Base-by-base conservation (phyloP, 2,329 filamentous ascomycete species). In the Diaporthe ampelina region DNA sequence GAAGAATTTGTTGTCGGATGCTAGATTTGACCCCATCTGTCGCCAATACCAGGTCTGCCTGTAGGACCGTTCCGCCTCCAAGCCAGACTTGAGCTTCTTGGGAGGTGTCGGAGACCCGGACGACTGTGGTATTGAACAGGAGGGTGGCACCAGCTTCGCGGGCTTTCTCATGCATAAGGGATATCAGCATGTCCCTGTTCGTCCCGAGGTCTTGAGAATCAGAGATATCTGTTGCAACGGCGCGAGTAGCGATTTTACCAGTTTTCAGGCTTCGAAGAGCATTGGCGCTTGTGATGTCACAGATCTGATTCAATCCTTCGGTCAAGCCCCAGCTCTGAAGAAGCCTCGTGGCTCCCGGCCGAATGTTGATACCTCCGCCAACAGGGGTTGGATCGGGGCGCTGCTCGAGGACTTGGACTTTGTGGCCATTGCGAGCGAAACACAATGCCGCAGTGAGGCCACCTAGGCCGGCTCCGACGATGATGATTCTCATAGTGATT, bases 11-110 rank as follows among this genome's bases (percentile, higher is more conserved):
- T 75, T 83, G 83, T 21, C 85, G 79, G 0, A 84, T 85, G 26
- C 78, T 81, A 29, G 85, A 86, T 29, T 84, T 81, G 9, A 87
- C 84, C 10, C 86, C 85, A 74, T 88, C 84, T 29, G 85, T 84
- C 1, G 84, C 84, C 45, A 87, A 78, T 19, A 86, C 82, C 9
- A 86, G 74, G 71, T 87, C 84, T 3, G 83, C 85, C 6, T 78
- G 79, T 37, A 85, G 78, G 13, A 78, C 81, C 70, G 85, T 82
- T 1, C 82, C 85, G 69, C 75, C 35, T 7, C 70, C 63, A 7
- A 65, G 24, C 35, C 1, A 48, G 19, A 74, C 57, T 43, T 26
- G 56, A n/a, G 65, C 72, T 13, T 43, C 13, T 35, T 35, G 9
- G 2, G 65, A 40, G 24, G 24, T 52, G 3, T 74, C 72, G 35